Conservation (phyloP, 2,329 filamentous ascomycete genomes). For the Penicillium occitanis region DNA sequence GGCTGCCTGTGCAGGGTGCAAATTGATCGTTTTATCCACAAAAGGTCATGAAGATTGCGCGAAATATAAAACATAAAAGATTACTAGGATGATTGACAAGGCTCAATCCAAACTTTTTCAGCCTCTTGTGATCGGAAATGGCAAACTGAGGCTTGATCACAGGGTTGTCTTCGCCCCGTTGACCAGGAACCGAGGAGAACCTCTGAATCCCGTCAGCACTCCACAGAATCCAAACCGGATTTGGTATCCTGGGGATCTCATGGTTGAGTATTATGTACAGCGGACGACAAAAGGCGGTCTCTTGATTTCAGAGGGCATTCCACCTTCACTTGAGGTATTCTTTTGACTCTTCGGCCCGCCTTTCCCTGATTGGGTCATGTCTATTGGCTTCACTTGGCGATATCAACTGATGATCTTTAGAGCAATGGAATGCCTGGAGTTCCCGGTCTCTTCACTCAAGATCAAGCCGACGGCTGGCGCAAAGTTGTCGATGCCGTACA, state of each 20-base stretch:
- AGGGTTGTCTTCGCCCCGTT: conserved; percentile 55
- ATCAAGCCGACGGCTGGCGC: conserved; percentile 53
- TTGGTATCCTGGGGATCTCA: conserved; percentile 49
- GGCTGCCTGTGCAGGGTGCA: background rate
- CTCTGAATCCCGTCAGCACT: conserved; percentile 44
- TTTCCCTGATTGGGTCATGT: background rate
- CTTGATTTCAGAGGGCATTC: conserved; percentile 40
- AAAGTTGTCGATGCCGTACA: conserved; percentile 54
- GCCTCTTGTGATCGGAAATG: conserved; percentile 48
- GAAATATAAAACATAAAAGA: background rate
- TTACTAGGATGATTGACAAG: conserved; percentile 19
- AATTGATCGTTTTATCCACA: background rate
- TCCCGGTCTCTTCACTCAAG: conserved; percentile 34
- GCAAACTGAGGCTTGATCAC: conserved; percentile 52
- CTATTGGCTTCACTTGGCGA: background rate
- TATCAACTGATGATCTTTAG: conserved; percentile 25
- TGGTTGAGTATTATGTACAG: conserved; percentile 43
- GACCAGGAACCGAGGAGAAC: conserved; percentile 55
- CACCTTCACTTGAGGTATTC: conserved; percentile 39
- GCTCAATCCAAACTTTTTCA: conserved; percentile 42
- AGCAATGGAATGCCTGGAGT: conserved; percentile 43
- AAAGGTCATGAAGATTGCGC: background rate
- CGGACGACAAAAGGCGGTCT: conserved; percentile 40
- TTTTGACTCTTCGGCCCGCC: background rate
- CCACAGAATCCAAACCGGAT: conserved; percentile 50